Evolutionary conservation across 257 asterid species (phyloP).

Genomic region (Lantana camara): DNA sequence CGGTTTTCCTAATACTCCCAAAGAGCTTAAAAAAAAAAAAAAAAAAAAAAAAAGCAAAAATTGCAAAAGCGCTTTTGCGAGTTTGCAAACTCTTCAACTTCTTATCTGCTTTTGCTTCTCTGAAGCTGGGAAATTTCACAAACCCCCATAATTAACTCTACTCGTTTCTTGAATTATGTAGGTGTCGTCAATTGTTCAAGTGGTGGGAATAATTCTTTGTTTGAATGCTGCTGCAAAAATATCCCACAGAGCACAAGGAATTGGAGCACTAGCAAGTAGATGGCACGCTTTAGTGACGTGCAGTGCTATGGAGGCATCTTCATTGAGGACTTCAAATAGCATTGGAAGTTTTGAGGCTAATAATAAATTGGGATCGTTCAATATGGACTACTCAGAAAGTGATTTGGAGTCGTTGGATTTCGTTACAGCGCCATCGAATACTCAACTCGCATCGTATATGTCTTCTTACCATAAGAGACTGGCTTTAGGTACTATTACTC

Average conservation of each 20-base stretch:
- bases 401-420: slow-evolving; percentile 77
- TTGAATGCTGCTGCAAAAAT: slow-evolving; percentile 79
- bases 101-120: too few relatives aligned
- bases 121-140: background rate
- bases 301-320: slow-evolving; percentile 46
- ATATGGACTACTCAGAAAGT: slow-evolving; percentile 54
- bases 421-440: slow-evolving; percentile 45
- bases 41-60: too few relatives aligned
- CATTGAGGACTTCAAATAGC: slow-evolving; percentile 45
- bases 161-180: slow-evolving; percentile 24
- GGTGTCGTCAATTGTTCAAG: slow-evolving; percentile 74
- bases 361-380: slow-evolving; percentile 28
- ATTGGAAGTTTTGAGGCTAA: slow-evolving; percentile 36
- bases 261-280: slow-evolving; percentile 65
- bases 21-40: too few relatives aligned
- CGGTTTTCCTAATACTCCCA: too few relatives aligned
- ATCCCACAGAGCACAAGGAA: slow-evolving; percentile 79
- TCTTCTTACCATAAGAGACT: slow-evolving; percentile 82
- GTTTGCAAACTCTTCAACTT: too few relatives aligned
- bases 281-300: slow-evolving; percentile 82
- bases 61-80: too few relatives aligned
- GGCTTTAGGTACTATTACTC: slow-evolving; percentile 66
- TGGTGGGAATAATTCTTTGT: slow-evolving; percentile 68
- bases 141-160: background rate
- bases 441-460: slow-evolving; percentile 63